Conservation (phyloP, 2,329 filamentous ascomycete genomes). For the Calonectria ilicicola region DNA sequence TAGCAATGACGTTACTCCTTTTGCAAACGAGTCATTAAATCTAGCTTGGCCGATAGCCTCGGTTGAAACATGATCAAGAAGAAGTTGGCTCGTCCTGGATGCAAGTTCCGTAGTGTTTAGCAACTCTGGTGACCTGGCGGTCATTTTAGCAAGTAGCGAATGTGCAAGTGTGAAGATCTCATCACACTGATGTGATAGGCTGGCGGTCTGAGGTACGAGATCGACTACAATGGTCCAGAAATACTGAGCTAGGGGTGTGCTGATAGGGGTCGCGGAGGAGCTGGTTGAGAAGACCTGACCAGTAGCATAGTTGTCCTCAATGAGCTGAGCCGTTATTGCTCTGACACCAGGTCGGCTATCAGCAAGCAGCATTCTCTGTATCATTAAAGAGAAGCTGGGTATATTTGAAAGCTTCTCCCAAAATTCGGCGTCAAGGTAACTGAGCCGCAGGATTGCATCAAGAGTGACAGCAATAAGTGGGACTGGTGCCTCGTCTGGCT, state of each 20-base stretch:
- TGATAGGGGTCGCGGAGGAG: not conserved
- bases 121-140: slow-evolving; percentile 39
- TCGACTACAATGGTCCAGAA: slow-evolving; percentile 49
- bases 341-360: slow-evolving; percentile 44
- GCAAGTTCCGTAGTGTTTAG: slow-evolving; percentile 47
- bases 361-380: slow-evolving; percentile 43
- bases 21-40: slow-evolving; percentile 44
- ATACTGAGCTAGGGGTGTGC: slow-evolving; percentile 35
- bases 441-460: slow-evolving; percentile 44
- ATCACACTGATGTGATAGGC: slow-evolving; percentile 52
- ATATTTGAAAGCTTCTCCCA: slow-evolving; percentile 42
- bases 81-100: slow-evolving; percentile 43
- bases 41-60: slow-evolving; percentile 49
- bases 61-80: slow-evolving; percentile 54
- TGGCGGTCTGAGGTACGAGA: slow-evolving; percentile 48
- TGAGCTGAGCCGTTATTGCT: slow-evolving; percentile 47
- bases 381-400: slow-evolving; percentile 34
- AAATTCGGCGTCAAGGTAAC: slow-evolving; percentile 43
- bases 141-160: slow-evolving; percentile 53
- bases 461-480: slow-evolving; percentile 43
- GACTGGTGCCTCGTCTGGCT: slow-evolving; percentile 39
- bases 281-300: not conserved
- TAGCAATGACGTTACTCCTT: slow-evolving; percentile 46
- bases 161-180: slow-evolving; percentile 59
- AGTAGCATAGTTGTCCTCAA: slow-evolving; percentile 43